Base-by-base conservation (phyloP, 768 basidiomycete genomes). In the Termitomyces sp. region DNA sequence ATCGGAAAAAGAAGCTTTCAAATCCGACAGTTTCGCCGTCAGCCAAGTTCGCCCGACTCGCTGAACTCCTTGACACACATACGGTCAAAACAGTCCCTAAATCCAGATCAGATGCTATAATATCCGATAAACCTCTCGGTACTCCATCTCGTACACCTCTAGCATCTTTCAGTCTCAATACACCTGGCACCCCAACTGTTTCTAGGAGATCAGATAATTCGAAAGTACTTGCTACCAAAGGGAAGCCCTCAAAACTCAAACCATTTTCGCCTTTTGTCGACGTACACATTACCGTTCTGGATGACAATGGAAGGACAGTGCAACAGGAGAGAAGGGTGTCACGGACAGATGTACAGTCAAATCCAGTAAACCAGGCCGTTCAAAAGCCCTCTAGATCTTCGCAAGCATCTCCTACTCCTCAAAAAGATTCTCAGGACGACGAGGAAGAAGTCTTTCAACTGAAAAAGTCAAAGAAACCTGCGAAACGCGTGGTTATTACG, bases 271-370 rank as follows among this genome's bases (percentile, higher is more conserved):
- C 83, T 1, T 68, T 81, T 20, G 77, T 90, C 13, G 76, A 84
- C 41, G 73, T 90, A 51, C 86, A 91, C 47, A 90, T 92, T 52
- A 72, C 85, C 38, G 73, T 88, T 36, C 55, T 90, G 24, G 88
- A 92, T 66, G 77, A 79, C 32, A 66, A 73, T 32, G 90, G 90
- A 13, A 74, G 69, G 51, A 80, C 74, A 35, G 58, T 91, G 45
- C 80, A 77, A 55, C 78, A 82, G 65, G 90, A 91, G 67, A 73
- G 78, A 59, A 75, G 90, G 55, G 73, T 83, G 10, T 83, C 84
- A 4, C 73, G 76, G 47, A 71, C 77, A 18, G 73, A 76, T 52
- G 60, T 78, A 4, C 72, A 72, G 43, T 57, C 70, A 24, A 82
- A 79, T 63, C 66, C 66, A 1, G 58, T 63, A 44, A 59, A 59